Evolutionary conservation across 2,329 filamentous ascomycete genomes (phyloP), one percentile per base, ranked within the genome.

Genomic region (Stagonosporopsis rhizophila): DNA sequence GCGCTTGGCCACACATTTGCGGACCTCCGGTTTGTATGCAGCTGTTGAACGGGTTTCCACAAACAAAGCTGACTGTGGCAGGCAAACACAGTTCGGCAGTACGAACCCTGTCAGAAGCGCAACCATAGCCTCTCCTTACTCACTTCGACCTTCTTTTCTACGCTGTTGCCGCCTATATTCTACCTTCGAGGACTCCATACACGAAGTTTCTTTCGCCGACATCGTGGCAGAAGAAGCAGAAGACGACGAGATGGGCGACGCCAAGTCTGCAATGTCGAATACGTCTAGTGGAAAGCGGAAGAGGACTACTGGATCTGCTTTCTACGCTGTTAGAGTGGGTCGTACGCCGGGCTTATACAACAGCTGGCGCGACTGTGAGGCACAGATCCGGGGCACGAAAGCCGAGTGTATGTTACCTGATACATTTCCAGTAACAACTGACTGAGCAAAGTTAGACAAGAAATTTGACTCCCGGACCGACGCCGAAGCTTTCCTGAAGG

Each of bases 401-500:
- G 70, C 75, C 58, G 55, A 75, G 14, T 75, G 76, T 78, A 56
- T 39, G 75, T 71, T 17, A 6, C 37, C 19, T 15, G 3, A 19
- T 28, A 8, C 14, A 17, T 17, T 14, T 4, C 8, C 2, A 9
- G 27, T 17, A 8, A 14, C 4, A 23, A 7, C 27, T 17, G 4
- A 28, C 50, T 64, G 49, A 67, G 32, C 4, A 8, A 5, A 23
- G 38, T 23, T 58, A 95, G 91, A 90, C 80, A 94, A 95, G 78
- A 91, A 89, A 1, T 97, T 96, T 71, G 78, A 82, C 9, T 86
- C 84, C 0, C 80, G 83, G 56, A 83, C 87, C 60, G 92, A 96
- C 57, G 94, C 94, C n/a, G 84, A 90, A 67, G 86, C 85, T 2
- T 97, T 91, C 71, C 81, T 91, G 23, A 90, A 90, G 42, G 83